Percentiles rank a stretch among this genome's conserved stretches.
Evolutionary conservation across 2,329 filamentous ascomycete species (phyloP).

Genomic region (Dactylellina leptospora): DNA sequence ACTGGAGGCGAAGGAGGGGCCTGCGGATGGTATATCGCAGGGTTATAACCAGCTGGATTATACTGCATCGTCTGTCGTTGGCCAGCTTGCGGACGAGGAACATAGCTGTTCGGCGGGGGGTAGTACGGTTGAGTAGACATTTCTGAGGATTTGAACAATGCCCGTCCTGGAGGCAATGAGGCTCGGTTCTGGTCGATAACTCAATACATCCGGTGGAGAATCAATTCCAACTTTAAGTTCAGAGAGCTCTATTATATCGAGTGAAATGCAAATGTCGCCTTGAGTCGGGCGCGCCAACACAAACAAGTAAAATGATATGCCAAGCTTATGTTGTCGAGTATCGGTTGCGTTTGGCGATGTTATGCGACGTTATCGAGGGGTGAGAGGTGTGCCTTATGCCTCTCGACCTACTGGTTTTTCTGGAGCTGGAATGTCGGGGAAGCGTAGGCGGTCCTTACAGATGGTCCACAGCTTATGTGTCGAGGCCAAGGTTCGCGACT

Average conservation of each 20-base stretch:
- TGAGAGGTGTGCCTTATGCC: neutral
- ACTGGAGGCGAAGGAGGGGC: constrained; percentile 51
- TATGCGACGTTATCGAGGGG: neutral
- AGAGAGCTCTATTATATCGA: too few species aligned
- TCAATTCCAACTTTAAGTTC: too few species aligned
- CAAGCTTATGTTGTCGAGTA: constrained; percentile 16
- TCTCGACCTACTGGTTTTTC: too few species aligned
- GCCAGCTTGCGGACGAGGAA: constrained; percentile 40
- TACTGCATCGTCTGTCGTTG: constrained; percentile 50
- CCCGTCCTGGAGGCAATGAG: constrained; percentile 9
- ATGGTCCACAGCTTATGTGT: neutral
- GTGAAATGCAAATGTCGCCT: neutral
- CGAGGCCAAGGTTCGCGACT: constrained; percentile 2
- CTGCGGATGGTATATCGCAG: constrained; percentile 46
- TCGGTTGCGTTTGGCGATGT: neutral
- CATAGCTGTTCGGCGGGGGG: constrained; percentile 45
- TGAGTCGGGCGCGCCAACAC: neutral
- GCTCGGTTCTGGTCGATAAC: neutral
- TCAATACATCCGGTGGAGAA: constrained; percentile 28
- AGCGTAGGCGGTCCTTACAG: too few species aligned
- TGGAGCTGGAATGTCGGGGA: too few species aligned
- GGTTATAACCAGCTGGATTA: constrained; percentile 51
- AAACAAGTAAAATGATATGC: constrained; percentile 17
- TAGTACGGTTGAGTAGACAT: constrained; percentile 53
- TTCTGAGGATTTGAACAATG: constrained; percentile 11